phyloP scores from a whole-genome alignment of 176 grass and related monocot species.

The Ensete ventricosum region DNA sequence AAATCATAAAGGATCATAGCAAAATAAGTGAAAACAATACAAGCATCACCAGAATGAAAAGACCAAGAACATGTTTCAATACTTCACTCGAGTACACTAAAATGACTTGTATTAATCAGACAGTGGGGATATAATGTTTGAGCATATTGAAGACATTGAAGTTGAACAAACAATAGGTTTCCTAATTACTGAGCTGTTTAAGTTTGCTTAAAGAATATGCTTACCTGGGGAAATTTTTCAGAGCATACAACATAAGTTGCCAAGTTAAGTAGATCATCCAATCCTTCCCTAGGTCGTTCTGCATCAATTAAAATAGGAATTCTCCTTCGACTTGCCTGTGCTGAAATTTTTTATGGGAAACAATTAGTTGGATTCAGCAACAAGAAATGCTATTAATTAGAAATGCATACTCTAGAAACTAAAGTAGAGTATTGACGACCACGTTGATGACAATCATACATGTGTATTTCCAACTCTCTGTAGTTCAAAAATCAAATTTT shows the following conservation, averaged over 20 bases:
- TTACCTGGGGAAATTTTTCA: conserved; percentile 71
- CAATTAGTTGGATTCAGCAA: conserved; percentile 28
- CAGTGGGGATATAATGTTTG: not conserved
- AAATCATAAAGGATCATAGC: not conserved
- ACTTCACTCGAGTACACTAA: not conserved
- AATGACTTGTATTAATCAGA: not conserved
- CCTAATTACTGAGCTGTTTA: not conserved
- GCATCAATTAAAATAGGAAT: conserved; percentile 79
- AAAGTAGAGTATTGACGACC: not conserved
- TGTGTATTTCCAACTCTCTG: not conserved
- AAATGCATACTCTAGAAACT: not conserved
- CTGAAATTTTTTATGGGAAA: conserved; percentile 51
- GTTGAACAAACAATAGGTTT: not conserved
- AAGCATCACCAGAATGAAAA: not conserved
- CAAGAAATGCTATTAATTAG: not conserved
- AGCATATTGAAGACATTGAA: not conserved
- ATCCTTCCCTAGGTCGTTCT: conserved; percentile 78
- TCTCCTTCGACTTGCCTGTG: conserved; percentile 89
- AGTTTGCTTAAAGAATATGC: conserved; percentile 7
- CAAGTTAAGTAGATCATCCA: conserved; percentile 74
- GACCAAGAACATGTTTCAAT: not conserved
- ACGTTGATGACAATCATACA: not conserved
- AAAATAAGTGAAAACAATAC: not conserved
- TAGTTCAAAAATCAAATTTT: not conserved
- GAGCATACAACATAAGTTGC: conserved; percentile 86